Percentiles rank a stretch among this genome's conserved stretches.
These are phyloP conservation scores for Planoprotostelium fungivorum DNA, from an alignment of 78 protist genomes.

Conservation along the genomic window DNA sequence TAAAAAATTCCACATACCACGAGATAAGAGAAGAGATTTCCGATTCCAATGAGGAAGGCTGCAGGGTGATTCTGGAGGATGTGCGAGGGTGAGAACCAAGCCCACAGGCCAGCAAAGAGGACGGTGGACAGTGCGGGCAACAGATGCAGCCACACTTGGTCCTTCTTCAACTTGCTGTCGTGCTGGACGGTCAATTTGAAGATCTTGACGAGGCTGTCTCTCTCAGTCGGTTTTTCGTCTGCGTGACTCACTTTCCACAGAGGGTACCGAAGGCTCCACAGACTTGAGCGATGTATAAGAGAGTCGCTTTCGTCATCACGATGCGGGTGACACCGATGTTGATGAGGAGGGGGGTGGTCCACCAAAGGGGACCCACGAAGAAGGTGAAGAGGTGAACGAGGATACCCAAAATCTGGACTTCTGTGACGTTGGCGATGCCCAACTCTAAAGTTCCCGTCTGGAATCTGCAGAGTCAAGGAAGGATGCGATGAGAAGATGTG, in stretches of 20 bases:
- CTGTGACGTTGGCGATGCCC: slow-evolving; percentile 32
- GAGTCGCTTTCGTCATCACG: slow-evolving; percentile 2
- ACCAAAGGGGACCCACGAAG: slow-evolving; percentile 30
- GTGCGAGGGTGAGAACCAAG: neutral
- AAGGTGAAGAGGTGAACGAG: slow-evolving; percentile 22
- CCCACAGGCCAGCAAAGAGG: slow-evolving; percentile 15
- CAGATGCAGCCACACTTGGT: neutral
- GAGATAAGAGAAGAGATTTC: slow-evolving; percentile 27
- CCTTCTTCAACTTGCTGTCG: neutral
- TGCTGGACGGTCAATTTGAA: neutral
- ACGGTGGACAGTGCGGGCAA: neutral
- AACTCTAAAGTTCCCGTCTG: slow-evolving; percentile 39
- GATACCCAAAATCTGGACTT: slow-evolving; percentile 37
- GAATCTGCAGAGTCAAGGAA: neutral
- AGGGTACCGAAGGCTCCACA: slow-evolving; percentile 21
- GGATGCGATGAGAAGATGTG: neutral
- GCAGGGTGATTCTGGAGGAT: slow-evolving; percentile 20
- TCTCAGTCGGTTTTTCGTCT: neutral
- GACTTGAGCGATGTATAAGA: neutral
- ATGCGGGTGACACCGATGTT: neutral
- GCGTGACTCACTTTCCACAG: slow-evolving; percentile 16
- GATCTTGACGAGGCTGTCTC: neutral
- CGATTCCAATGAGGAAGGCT: slow-evolving; percentile 25
- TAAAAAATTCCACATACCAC: neutral
- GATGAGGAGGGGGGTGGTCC: slow-evolving; percentile 3